Percentiles rank a stretch among this genome's conserved stretches.
These are phyloP conservation scores for Eucalyptus cloeziana DNA, from an alignment of 345 rosid genomes.

Conservation along the genomic window DNA sequence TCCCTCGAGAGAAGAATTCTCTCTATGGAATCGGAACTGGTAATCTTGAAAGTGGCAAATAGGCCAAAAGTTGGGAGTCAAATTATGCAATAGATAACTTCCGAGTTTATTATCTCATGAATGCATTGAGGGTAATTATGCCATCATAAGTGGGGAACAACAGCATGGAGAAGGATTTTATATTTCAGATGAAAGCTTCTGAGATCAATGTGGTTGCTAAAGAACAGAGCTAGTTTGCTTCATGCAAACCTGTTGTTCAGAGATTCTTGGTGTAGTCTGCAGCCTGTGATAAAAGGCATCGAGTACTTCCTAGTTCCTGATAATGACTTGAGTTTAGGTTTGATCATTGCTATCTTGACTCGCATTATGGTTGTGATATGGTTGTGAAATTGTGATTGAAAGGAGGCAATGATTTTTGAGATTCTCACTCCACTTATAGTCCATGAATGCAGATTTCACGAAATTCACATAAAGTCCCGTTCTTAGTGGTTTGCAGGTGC, in stretches of 20 bases:
- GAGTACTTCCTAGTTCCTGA: not conserved
- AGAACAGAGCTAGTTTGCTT: not conserved
- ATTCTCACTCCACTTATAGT: not conserved
- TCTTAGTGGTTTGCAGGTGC: conserved; percentile 93
- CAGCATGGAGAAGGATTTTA: not conserved
- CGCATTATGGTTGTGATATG: not conserved
- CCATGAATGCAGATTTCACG: not conserved
- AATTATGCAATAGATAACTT: not conserved
- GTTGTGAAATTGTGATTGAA: not conserved
- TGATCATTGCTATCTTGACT: not conserved
- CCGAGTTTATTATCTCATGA: not conserved
- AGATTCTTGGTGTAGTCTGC: not conserved
- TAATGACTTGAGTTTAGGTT: not conserved
- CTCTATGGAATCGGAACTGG: not conserved
- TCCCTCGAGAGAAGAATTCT: not conserved
- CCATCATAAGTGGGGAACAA: not conserved
- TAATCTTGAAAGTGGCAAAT: not conserved
- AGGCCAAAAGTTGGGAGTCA: not conserved
- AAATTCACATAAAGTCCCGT: not conserved
- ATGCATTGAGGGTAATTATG: not conserved
- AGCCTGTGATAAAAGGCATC: not conserved
- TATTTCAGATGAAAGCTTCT: not conserved
- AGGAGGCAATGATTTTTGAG: not conserved
- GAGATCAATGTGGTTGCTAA: not conserved
- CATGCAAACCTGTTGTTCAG: not conserved